Base-by-base conservation (phyloP, 2,329 filamentous ascomycete genomes). In the Davidsoniella eucalypti region DNA sequence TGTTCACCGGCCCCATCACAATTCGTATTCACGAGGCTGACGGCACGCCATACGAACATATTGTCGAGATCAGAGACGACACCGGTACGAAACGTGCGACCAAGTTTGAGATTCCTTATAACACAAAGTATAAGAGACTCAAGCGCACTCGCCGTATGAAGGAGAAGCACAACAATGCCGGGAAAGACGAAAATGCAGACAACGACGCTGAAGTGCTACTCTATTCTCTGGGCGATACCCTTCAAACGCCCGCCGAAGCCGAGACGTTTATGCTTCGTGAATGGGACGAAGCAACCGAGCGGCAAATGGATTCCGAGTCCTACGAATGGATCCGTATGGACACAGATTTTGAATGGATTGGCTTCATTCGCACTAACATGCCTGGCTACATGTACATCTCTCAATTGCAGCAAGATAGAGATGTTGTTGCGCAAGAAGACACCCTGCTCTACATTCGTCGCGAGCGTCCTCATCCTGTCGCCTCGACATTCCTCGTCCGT, bases 271-370 rank as follows among this genome's bases (percentile, higher is more conserved):
- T 76, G 47, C 71, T 98, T 5, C 76, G 79, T 5, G 90, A 96
- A 56, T 98, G 90, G 88, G 82, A 84, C 44, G 76, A 83, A 53
- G 86, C 93, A 50, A 86, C 90, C 14, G 88, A 96, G 64, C 75
- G 82, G 36, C 80, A 80, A 59, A 96, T 98, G 88, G 87, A 92
- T 51, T 80, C 87, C 56, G 92, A 98, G 61, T 94, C 87, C 0
- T 98, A 95, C 60, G 92, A 98, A 63, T 98, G 93, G 92, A 94
- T 98, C 57, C 82, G 92, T 17, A 84, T 96, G 67, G 92, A 98
- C 63, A 88, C 90, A 14, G 93, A 98, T 64, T 96, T 96, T 57
- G 92, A 98, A 63, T 98, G 92, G 92, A 81, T 95, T 52, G 92
- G 84, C 64, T 82, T 82, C 57, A 84, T 94, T 64, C 80, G 82